Evolutionary conservation across 2,329 filamentous ascomycete genomes (phyloP).

Genomic region (Ascochyta clinopodiicola): DNA sequence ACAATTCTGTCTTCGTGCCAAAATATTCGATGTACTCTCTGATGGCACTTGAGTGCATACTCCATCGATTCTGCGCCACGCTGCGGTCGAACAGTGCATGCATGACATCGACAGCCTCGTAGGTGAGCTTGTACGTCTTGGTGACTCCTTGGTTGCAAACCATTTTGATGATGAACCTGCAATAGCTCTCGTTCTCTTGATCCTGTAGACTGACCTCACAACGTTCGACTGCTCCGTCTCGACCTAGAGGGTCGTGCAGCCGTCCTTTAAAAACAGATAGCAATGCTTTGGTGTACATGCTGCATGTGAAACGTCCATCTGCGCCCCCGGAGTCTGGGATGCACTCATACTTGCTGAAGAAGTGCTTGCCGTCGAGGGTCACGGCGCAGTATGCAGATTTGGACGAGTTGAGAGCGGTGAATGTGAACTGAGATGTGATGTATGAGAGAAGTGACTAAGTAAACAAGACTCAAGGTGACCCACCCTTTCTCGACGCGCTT

Average conservation of each 20-base stretch:
- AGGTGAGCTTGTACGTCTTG: constrained; percentile 78
- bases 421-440: constrained; percentile 59
- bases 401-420: constrained; percentile 79
- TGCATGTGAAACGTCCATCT: constrained; percentile 71
- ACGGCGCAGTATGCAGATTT: constrained; percentile 81
- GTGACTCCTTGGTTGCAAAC: constrained; percentile 77
- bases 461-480: constrained; percentile 24
- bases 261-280: constrained; percentile 77
- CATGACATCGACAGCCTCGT: constrained; percentile 75
- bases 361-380: constrained; percentile 68
- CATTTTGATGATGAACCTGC: constrained; percentile 76
- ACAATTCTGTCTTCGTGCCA: constrained; percentile 78
- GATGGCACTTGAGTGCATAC: constrained; percentile 72
- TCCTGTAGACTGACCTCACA: constrained; percentile 79
- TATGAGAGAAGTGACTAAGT: constrained; percentile 27
- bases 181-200: constrained; percentile 69
- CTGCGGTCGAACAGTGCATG: constrained; percentile 76
- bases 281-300: constrained; percentile 72
- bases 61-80: constrained; percentile 73
- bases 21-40: constrained; percentile 82
- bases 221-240: constrained; percentile 73
- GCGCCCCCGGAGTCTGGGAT: constrained; percentile 47
- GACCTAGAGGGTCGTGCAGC: constrained; percentile 67
- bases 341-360: constrained; percentile 77
- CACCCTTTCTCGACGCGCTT: constrained; percentile 73